phyloP scores from a whole-genome alignment of 2,329 filamentous ascomycete species.

The Harringtonia lauricola region DNA sequence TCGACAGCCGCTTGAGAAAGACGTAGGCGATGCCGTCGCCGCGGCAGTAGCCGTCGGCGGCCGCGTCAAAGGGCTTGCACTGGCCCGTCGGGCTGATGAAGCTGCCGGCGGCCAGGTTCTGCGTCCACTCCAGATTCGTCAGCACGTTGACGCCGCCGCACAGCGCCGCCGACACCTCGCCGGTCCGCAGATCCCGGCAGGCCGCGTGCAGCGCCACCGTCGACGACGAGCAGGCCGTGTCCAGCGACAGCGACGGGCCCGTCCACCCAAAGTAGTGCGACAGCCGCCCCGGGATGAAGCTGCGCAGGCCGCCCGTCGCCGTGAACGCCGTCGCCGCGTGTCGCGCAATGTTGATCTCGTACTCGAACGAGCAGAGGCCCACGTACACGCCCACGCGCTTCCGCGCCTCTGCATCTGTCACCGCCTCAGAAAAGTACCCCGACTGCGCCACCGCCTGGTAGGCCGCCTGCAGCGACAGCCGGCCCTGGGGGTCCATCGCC shows the following conservation, averaged over 20 bases:
- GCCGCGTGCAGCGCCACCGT: constrained; percentile 23
- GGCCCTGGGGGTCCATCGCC: constrained; percentile 28
- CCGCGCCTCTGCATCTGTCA: neutral
- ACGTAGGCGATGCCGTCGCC: constrained; percentile 35
- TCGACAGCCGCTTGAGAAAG: constrained; percentile 32
- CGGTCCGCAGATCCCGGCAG: constrained; percentile 16
- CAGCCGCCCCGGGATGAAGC: constrained; percentile 22
- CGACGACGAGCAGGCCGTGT: constrained; percentile 27
- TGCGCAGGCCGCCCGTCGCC: constrained; percentile 20
- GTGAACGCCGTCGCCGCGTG: constrained; percentile 25
- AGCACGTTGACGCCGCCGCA: constrained; percentile 30
- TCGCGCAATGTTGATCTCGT: constrained; percentile 27
- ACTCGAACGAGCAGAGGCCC: constrained; percentile 23
- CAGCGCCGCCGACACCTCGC: constrained; percentile 22
- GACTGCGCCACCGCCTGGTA: constrained; percentile 26
- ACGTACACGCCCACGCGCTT: constrained; percentile 25
- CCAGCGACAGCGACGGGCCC: constrained; percentile 21
- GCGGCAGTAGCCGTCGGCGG: constrained; percentile 36
- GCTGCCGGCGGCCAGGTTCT: constrained; percentile 17
- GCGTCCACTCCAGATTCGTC: constrained; percentile 14
- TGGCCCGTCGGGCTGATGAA: constrained; percentile 19
- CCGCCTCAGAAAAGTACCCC: constrained; percentile 11
- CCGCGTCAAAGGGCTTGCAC: constrained; percentile 20
- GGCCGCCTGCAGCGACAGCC: constrained; percentile 24
- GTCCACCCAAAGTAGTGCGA: constrained; percentile 24